These are phyloP conservation scores for Nevesoporus exiguus DNA, from an alignment of 768 basidiomycete genomes.

Conservation along the genomic window DNA sequence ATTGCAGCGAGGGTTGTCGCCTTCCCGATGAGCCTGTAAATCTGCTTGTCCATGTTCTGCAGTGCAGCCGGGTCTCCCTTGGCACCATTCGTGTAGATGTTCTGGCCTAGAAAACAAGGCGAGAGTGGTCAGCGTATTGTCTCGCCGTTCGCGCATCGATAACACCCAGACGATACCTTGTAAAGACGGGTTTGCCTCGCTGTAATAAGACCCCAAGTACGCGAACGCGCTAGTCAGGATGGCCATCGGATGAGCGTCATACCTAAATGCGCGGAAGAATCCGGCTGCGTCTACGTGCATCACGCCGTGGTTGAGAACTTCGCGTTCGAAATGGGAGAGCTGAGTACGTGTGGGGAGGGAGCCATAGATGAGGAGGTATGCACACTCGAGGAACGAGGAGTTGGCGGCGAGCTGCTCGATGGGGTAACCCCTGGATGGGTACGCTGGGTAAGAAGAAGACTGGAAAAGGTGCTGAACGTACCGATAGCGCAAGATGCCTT, in stretches of 20 bases:
- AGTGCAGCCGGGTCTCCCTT: slow-evolving; percentile 64
- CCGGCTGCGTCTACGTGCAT: slow-evolving; percentile 66
- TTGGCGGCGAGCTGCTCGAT: slow-evolving; percentile 85
- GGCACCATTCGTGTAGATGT: slow-evolving; percentile 68
- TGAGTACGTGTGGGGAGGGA: slow-evolving; percentile 65
- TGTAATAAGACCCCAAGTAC: slow-evolving; percentile 84
- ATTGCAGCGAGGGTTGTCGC: slow-evolving; percentile 90
- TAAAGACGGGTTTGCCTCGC: slow-evolving; percentile 85
- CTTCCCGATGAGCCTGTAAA: slow-evolving; percentile 84
- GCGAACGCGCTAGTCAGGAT: slow-evolving; percentile 85
- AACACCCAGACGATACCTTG: slow-evolving; percentile 46
- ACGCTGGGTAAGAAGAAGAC: background rate
- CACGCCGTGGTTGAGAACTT: slow-evolving; percentile 75
- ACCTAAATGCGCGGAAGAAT: slow-evolving; percentile 73
- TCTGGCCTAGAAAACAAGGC: slow-evolving; percentile 52
- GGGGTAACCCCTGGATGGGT: slow-evolving; percentile 69
- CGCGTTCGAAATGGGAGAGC: slow-evolving; percentile 60
- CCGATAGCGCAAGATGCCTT: slow-evolving; percentile 80
- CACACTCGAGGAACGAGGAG: slow-evolving; percentile 76
- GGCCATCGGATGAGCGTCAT: slow-evolving; percentile 91
- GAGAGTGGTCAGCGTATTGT: slow-evolving; percentile 1
- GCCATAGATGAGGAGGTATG: slow-evolving; percentile 89
- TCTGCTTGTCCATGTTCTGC: slow-evolving; percentile 87
- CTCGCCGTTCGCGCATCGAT: background rate
- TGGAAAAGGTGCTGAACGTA: slow-evolving; percentile 21